A percentile compares a stretch with the other conserved stretches of the same genome.
Conservation (phyloP, 2,329 filamentous ascomycete species). For the Aaosphaeria arxii region DNA sequence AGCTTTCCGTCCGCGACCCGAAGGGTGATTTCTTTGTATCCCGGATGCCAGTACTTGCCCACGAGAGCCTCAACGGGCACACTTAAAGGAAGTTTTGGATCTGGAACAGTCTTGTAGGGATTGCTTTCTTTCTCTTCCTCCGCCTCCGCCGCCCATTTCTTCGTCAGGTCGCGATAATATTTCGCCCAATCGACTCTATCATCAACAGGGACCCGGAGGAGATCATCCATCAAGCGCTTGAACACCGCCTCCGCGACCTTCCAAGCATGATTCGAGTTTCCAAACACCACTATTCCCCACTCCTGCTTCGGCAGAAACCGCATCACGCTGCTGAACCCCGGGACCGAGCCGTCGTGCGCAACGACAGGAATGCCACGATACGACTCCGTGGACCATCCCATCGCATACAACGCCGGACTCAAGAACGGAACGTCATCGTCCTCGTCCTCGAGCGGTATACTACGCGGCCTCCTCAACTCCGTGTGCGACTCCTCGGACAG, state of each 20-base stretch:
- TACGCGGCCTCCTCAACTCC: constrained; percentile 13
- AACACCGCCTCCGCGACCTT: neutral
- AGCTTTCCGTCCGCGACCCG: neutral
- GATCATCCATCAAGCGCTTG: neutral
- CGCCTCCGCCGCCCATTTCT: neutral
- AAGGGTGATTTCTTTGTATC: neutral
- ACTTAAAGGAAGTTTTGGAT: neutral
- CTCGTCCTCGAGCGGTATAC: constrained; percentile 1
- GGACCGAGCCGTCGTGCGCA: constrained; percentile 2
- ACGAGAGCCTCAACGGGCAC: neutral
- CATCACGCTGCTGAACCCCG: constrained; percentile 2
- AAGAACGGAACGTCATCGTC: constrained; percentile 1
- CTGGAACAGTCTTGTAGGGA: neutral
- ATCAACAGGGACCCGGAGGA: neutral
- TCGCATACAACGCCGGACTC: constrained; percentile 4
- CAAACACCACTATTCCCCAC: neutral
- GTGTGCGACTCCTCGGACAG: constrained; percentile 9
- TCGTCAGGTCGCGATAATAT: neutral
- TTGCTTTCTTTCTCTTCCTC: neutral
- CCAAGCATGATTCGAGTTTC: neutral
- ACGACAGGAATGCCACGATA: constrained; percentile 7
- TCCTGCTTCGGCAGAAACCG: neutral
- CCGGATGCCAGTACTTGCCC: neutral
- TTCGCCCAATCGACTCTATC: neutral
- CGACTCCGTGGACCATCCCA: constrained; percentile 2